Percentiles rank a stretch among this genome's conserved stretches.
Evolutionary conservation across 2,329 filamentous ascomycete species (phyloP).

Genomic region (Alternaria rosae): DNA sequence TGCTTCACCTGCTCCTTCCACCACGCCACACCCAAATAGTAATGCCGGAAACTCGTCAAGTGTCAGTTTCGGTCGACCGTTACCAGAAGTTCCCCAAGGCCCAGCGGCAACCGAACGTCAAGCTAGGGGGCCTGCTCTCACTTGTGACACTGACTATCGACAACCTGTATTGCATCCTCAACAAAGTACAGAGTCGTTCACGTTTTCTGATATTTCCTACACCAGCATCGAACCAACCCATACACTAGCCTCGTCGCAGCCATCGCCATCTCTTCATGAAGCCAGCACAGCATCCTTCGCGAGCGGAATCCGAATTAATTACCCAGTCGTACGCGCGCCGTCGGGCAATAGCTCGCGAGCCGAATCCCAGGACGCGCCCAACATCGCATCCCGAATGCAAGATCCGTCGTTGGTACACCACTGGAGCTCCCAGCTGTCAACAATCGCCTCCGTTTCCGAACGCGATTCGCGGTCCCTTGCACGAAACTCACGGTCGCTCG

Average conservation of each 20-base stretch:
- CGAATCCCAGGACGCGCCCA: conserved; percentile 43
- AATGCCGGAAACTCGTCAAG: conserved; percentile 41
- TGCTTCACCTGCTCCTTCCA: conserved; percentile 41
- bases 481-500: conserved; percentile 42
- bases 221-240: conserved; percentile 43
- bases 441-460: conserved; percentile 48
- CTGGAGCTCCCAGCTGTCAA: conserved; percentile 52
- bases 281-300: conserved; percentile 43
- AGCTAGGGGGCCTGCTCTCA: conserved; percentile 43
- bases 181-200: conserved; percentile 45
- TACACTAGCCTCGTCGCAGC: conserved; percentile 32
- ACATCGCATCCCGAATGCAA: conserved; percentile 50
- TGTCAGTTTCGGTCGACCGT: conserved; percentile 33
- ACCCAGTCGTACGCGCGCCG: conserved; percentile 46
- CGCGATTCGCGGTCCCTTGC: conserved; percentile 46
- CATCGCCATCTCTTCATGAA: conserved; percentile 46
- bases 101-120: conserved; percentile 38
- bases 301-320: conserved; percentile 46
- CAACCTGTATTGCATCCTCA: conserved; percentile 38
- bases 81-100: conserved; percentile 35
- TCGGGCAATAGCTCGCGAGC: conserved; percentile 48
- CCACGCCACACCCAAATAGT: conserved; percentile 30
- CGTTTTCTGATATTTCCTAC: conserved; percentile 46
- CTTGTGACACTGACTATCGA: conserved; percentile 39
- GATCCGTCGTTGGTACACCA: conserved; percentile 46